Conservation (phyloP, 2,329 filamentous ascomycete species). For the Ceratocystis alfenasii region DNA sequence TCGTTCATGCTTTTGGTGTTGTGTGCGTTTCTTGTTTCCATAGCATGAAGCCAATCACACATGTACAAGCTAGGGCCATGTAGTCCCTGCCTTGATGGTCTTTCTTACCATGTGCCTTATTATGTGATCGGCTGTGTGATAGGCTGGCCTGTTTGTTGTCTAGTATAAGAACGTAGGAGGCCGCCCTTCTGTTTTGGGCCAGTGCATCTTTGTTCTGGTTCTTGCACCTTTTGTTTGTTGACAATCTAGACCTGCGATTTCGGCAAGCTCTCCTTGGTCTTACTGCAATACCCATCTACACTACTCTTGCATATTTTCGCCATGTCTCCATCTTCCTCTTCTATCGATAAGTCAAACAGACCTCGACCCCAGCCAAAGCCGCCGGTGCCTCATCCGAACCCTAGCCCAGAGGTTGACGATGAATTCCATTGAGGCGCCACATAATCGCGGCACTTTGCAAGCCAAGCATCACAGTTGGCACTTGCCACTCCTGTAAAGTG, state of each 20-base stretch:
- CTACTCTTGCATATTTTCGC: neutral
- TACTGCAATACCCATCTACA: neutral
- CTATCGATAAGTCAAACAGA: conserved; percentile 23
- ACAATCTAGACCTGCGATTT: neutral
- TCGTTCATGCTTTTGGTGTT: too few relatives aligned
- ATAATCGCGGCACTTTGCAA: too few relatives aligned
- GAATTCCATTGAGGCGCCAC: neutral
- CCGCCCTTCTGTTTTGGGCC: neutral
- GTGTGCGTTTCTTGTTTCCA: neutral
- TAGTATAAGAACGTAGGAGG: neutral
- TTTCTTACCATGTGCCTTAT: too few relatives aligned
- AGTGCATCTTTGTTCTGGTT: neutral
- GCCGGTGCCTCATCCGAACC: conserved; percentile 28
- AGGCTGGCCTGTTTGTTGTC: neutral
- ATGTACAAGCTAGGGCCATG: neutral
- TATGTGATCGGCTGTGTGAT: neutral
- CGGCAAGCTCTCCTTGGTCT: neutral
- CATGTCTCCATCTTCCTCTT: neutral
- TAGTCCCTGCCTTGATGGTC: neutral
- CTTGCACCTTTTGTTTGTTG: neutral
- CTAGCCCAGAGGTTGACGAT: conserved; percentile 21
- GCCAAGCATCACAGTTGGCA: neutral
- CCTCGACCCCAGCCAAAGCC: conserved; percentile 28
- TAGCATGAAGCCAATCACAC: neutral
- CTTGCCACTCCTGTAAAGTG: neutral